Conservation (phyloP, 2,329 filamentous ascomycete genomes). For the Penicillium janthinellum region DNA sequence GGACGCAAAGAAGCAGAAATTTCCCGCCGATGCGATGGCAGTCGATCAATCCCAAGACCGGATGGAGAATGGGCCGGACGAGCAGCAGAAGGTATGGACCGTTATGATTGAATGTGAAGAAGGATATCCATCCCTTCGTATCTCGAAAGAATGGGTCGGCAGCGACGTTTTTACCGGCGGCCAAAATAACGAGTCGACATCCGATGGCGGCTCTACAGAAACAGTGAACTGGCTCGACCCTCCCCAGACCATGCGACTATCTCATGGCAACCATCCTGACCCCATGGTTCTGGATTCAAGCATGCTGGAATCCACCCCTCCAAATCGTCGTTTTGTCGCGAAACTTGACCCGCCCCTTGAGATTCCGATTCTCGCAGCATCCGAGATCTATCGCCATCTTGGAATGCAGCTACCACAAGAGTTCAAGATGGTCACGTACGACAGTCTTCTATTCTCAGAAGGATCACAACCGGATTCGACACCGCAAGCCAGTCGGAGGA, state of each 20-base stretch:
- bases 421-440: constrained; percentile 43
- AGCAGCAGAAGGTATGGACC: constrained; percentile 36
- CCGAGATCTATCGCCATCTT: constrained; percentile 45
- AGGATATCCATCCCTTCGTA: constrained; percentile 47
- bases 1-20: constrained; percentile 31
- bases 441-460: constrained; percentile 41
- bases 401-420: constrained; percentile 45
- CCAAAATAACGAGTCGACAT: constrained; percentile 27
- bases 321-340: constrained; percentile 49
- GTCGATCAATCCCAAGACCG: constrained; percentile 31
- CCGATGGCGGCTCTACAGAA: constrained; percentile 23
- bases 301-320: constrained; percentile 40
- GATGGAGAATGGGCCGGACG: constrained; percentile 20
- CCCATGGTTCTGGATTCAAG: constrained; percentile 42
- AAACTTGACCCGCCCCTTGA: constrained; percentile 46
- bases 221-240: constrained; percentile 46
- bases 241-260: constrained; percentile 38
- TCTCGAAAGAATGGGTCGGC: constrained; percentile 48
- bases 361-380: constrained; percentile 45
- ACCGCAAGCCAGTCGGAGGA: constrained; percentile 33
- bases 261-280: constrained; percentile 36
- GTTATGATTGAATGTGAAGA: constrained; percentile 48
- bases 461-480: constrained; percentile 28
- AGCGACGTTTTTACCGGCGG: constrained; percentile 36
- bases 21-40: constrained; percentile 36